Base-by-base conservation (phyloP, 192 early-diverging fungal genomes). In the Phlyctochytrium bullatum region DNA sequence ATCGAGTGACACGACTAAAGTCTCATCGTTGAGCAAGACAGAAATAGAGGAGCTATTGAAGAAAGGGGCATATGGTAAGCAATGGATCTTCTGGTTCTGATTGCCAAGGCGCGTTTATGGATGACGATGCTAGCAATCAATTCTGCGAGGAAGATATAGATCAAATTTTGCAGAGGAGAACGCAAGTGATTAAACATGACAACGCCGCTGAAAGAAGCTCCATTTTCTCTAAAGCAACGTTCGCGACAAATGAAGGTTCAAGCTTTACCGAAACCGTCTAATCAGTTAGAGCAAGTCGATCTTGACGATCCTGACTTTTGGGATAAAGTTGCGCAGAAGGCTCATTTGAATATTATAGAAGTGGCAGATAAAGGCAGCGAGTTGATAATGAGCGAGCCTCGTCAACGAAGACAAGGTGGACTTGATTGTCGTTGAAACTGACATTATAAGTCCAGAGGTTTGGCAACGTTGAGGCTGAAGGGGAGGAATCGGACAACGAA, bases 61-160 rank as follows among this genome's bases (percentile, higher is more conserved):
- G 74, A 93, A 93, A 77, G 92, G 92, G 59, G 92, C 92, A 4
- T 93, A 93, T 72, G 92, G 90, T 31, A 61, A 36, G 20, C 4
- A 34, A 10, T 20, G 24, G 12, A 31, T 36, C 12, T 57, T 27
- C 25, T 25, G 4, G 14, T 25, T 14, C 10, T 17, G 10, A 57
- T 27, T 57, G 4, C 25, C 20, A 6, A 64, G 62, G 71, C 40
- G 92, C 92, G 12, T 83, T 94, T 58, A 69, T 94, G 75, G 91
- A 94, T 67, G 92, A 94, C 66, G 89, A 90, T 51, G 87, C 85
- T 40, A 62, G 83, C 66, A 75, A 80, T 53, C 70, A 86, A 64
- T 94, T 94, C 64, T 91, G 88, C 53, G 90, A 90, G 62, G 92
- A 93, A 82, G 91, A 93, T 58, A 94, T 94, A 78, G 92, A 94